phyloP scores from a whole-genome alignment of 208 protist genomes.

The Ichthyophonus hoferi region DNA sequence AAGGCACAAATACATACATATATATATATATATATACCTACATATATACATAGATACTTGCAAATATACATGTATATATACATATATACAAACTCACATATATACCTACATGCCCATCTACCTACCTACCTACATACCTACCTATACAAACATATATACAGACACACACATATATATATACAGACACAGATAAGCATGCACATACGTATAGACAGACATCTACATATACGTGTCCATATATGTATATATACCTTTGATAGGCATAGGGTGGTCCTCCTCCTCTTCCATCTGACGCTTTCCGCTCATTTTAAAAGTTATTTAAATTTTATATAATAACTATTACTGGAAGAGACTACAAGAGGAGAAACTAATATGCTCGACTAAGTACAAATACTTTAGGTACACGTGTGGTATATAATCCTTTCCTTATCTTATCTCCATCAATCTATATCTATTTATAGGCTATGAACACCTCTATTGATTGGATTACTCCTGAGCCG shows the following conservation, averaged over 20 bases:
- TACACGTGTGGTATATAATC: no score
- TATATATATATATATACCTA: constrained; percentile 3
- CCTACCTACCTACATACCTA: neutral
- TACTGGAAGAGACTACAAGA: no score
- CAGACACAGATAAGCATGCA: neutral
- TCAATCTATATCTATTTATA: no score
- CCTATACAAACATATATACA: neutral
- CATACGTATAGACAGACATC: neutral
- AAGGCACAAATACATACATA: neutral
- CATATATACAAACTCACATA: neutral
- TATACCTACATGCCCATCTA: neutral
- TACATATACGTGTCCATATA: neutral
- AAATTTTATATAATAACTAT: no score
- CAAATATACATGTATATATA: constrained; percentile 4
- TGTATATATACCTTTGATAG: neutral
- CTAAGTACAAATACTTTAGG: no score
- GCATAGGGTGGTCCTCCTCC: no score
- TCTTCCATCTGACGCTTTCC: no score
- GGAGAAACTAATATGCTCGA: no score
- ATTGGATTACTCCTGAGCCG: no score
- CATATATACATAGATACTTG: neutral
- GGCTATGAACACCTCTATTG: no score
- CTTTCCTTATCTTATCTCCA: no score
- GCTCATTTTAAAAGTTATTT: no score
- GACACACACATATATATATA: neutral